Conservation (phyloP, 305 asterid genomes). For the Plantago coronopus region DNA sequence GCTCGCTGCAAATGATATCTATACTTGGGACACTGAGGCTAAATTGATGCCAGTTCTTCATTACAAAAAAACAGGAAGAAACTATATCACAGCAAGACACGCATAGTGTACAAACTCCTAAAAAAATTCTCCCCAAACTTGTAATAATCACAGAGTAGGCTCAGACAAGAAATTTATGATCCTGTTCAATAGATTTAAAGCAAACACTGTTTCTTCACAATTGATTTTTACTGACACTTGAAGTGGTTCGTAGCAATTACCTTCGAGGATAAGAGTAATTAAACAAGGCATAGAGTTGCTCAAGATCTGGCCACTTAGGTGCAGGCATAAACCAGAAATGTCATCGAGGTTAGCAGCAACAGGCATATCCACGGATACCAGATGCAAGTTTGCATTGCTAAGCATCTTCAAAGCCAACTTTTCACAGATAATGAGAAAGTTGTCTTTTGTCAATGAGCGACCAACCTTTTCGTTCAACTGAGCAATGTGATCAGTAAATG, state of each 20-base stretch:
- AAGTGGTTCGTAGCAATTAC: conserved; percentile 70
- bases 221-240: conserved; percentile 67
- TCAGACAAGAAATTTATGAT: conserved; percentile 72
- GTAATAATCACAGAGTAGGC: conserved; percentile 33
- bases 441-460: conserved; percentile 48
- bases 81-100: conserved; percentile 24
- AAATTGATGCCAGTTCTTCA: conserved; percentile 9
- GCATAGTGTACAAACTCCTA: conserved; percentile 9
- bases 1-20: conserved; percentile 7
- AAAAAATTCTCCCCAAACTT: conserved; percentile 12
- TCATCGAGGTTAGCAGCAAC: conserved; percentile 76
- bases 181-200: conserved; percentile 82
- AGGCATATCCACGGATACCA: conserved; percentile 88
- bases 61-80: conserved; percentile 19
- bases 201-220: conserved; percentile 94
- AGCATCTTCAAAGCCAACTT: conserved; percentile 78
- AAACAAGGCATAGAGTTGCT: conserved; percentile 73
- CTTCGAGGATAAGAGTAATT: conserved; percentile 64
- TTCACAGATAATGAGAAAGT: conserved; percentile 67
- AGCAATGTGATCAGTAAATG: conserved; percentile 65
- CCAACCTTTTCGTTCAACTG: conserved; percentile 46
- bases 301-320: conserved; percentile 84
- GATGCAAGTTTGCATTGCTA: conserved; percentile 68
- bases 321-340: conserved; percentile 68
- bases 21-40: conserved; percentile 17